Percentiles rank a stretch among this genome's conserved stretches.
Evolutionary conservation across 805 yeast genomes (phyloP).

Genomic region (Wickerhamiella kurtzmanii): DNA sequence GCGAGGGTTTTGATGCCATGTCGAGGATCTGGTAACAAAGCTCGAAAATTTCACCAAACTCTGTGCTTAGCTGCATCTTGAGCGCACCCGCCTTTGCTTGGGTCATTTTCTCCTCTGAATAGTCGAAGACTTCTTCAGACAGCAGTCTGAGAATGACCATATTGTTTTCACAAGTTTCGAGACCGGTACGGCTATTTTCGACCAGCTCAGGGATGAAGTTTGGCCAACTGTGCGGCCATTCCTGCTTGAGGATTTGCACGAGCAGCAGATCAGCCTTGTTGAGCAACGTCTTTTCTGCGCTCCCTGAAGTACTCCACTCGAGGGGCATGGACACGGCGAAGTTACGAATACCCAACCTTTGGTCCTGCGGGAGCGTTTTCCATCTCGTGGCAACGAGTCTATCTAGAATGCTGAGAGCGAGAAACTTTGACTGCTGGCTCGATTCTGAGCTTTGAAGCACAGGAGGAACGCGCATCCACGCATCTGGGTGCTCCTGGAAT

Average conservation of each 20-base stretch:
- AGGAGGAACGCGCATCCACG: conserved; percentile 90
- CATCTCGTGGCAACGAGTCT: conserved; percentile 82
- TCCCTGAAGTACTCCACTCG: conserved; percentile 69
- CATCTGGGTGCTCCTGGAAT: conserved; percentile 87
- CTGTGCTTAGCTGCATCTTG: conserved; percentile 73
- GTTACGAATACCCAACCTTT: conserved; percentile 84
- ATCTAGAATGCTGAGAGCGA: conserved; percentile 82
- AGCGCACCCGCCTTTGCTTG: conserved; percentile 81
- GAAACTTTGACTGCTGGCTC: conserved; percentile 80
- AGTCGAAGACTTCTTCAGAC: conserved; percentile 94
- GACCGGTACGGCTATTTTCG: conserved; percentile 64
- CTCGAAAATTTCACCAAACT: conserved; percentile 85
- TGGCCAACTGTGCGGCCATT: conserved; percentile 99
- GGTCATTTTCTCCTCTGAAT: conserved; percentile 90
- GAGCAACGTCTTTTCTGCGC: conserved; percentile 64
- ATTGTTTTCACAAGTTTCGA: conserved; percentile 94
- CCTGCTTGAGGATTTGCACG: conserved; percentile 90
- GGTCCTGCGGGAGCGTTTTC: conserved; percentile 82
- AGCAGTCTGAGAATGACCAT: conserved; percentile 81
- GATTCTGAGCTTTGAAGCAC: conserved; percentile 57
- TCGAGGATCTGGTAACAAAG: conserved; percentile 88
- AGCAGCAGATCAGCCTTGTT: conserved; percentile 87
- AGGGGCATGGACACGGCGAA: conserved; percentile 90
- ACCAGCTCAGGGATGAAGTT: conserved; percentile 89
- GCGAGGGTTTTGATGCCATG: conserved; percentile 70